Evolutionary conservation across 768 basidiomycete species (phyloP).

Genomic region (Auricularia sp.): DNA sequence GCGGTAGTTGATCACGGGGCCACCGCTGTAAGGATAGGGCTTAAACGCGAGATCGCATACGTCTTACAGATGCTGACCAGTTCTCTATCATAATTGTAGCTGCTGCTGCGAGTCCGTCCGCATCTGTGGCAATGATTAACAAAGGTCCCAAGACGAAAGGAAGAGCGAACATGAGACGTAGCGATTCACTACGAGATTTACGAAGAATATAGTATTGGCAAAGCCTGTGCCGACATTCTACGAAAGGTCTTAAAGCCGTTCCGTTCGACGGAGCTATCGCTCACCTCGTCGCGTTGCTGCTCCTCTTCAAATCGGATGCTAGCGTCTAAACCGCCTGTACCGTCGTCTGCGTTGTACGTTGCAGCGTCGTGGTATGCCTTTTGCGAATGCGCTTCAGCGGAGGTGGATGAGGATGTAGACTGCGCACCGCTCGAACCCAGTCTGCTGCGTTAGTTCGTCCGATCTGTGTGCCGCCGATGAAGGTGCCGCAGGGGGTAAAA

Average conservation of each 20-base stretch:
- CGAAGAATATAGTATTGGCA: slow-evolving; percentile 32
- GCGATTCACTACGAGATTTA: slow-evolving; percentile 32
- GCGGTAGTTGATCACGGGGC: slow-evolving; percentile 33
- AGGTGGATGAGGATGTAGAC: slow-evolving; percentile 2
- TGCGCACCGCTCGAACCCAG: neutral
- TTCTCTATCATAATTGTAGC: neutral
- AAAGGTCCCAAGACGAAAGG: neutral
- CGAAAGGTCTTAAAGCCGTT: slow-evolving; percentile 7
- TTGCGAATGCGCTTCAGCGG: slow-evolving; percentile 20
- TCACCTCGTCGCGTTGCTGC: neutral
- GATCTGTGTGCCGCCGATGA: neutral
- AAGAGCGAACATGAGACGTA: slow-evolving; percentile 31
- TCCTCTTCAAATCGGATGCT: slow-evolving; percentile 34
- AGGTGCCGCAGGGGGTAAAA: neutral
- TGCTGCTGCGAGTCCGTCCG: slow-evolving; percentile 34
- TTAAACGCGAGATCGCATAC: slow-evolving; percentile 11
- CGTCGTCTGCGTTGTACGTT: slow-evolving; percentile 33
- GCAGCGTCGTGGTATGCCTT: slow-evolving; percentile 43
- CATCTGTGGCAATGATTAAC: slow-evolving; percentile 19
- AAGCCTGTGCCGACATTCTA: slow-evolving; percentile 41
- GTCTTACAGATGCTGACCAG: neutral
- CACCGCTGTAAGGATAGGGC: slow-evolving; percentile 34
- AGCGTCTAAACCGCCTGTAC: slow-evolving; percentile 40
- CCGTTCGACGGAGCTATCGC: neutral
- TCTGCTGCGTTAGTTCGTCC: neutral